These are phyloP conservation scores for Fusarium verrucosum DNA, from an alignment of 2,329 filamentous ascomycete species.

Conservation along the genomic window DNA sequence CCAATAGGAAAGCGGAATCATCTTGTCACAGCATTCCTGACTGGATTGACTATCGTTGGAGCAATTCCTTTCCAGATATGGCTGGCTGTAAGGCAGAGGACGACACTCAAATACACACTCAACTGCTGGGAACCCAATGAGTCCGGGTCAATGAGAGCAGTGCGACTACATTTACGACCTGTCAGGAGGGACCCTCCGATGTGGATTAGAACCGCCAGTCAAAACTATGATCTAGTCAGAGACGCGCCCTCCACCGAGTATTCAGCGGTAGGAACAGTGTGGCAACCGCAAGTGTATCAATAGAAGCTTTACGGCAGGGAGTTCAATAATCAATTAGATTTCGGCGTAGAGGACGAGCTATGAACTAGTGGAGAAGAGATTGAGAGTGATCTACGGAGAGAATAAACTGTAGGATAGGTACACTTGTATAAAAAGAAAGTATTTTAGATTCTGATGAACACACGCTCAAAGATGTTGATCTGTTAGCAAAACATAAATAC, in stretches of 20 bases:
- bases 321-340: too few relatives aligned
- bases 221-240: not conserved
- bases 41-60: not conserved
- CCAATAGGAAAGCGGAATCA: not conserved
- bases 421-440: too few relatives aligned
- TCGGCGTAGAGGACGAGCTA: too few relatives aligned
- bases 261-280: not conserved
- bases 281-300: not conserved
- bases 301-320: too few relatives aligned
- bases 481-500: too few relatives aligned
- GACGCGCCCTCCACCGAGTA: not conserved
- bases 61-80: slow-evolving; percentile 3
- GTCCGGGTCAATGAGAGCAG: not conserved
- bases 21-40: not conserved
- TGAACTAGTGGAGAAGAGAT: too few relatives aligned
- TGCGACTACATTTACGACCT: not conserved
- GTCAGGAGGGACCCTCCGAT: not conserved
- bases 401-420: too few relatives aligned
- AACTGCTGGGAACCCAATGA: slow-evolving; percentile 1
- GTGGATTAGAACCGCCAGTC: not conserved
- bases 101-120: not conserved
- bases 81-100: not conserved
- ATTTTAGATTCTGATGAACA: too few relatives aligned
- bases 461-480: too few relatives aligned
- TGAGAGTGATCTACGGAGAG: too few relatives aligned